Conservation (phyloP, 257 asterid genomes). For the Solanum neorickii region DNA sequence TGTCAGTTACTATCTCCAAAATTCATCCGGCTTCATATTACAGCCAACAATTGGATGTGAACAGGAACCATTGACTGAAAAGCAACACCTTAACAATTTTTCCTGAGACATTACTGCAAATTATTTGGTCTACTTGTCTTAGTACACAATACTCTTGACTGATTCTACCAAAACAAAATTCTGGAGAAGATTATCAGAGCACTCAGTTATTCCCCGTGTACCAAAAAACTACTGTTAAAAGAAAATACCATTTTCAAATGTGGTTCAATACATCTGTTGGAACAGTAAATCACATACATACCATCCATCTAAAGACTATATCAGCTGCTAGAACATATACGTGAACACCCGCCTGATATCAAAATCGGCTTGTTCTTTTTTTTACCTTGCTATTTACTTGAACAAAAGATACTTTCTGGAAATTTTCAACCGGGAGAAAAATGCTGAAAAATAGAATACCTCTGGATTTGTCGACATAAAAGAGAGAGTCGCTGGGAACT, state of each 20-base stretch:
- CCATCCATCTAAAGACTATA: not conserved
- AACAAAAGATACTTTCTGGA: not conserved
- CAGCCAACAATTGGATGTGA: not conserved
- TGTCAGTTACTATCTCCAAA: not conserved
- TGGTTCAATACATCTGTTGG: not conserved
- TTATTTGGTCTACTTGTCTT: not conserved
- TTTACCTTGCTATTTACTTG: not conserved
- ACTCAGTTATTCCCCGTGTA: not conserved
- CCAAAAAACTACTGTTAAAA: not conserved
- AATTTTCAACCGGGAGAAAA: not conserved
- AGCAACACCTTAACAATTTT: not conserved
- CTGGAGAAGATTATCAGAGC: not conserved
- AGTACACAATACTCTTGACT: not conserved
- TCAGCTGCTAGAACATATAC: not conserved
- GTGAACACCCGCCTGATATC: not conserved
- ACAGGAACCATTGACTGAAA: not conserved
- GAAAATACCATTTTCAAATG: not conserved
- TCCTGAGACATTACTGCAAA: not conserved
- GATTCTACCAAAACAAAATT: not conserved
- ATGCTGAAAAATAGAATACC: slow-evolving; percentile 23
- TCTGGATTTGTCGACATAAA: slow-evolving; percentile 72
- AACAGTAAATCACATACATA: not conserved
- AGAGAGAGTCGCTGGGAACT: slow-evolving; percentile 57
- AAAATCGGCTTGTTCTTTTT: not conserved
- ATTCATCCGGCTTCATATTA: not conserved